phyloP scores from a whole-genome alignment of 1,284 basidiomycete genomes.

The Austroboletus novae-zelandiae region DNA sequence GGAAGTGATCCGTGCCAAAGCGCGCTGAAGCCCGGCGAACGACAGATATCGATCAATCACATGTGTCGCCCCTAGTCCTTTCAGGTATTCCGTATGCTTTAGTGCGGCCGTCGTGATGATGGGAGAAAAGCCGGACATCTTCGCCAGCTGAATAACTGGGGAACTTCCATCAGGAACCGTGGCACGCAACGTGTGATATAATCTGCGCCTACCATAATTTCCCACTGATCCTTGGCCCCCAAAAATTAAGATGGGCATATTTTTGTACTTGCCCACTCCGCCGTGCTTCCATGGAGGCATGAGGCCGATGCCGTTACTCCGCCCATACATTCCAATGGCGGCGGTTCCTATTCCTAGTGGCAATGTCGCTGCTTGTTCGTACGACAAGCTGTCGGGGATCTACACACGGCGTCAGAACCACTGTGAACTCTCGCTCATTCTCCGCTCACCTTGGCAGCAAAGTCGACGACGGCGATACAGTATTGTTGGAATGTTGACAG shows the following conservation, averaged over 20 bases:
- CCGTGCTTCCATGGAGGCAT: slow-evolving; percentile 34
- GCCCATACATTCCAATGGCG: slow-evolving; percentile 32
- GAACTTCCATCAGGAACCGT: slow-evolving; percentile 14
- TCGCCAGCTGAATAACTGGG: slow-evolving; percentile 53
- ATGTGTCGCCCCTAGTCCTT: slow-evolving; percentile 52
- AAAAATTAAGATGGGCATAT: slow-evolving; percentile 40
- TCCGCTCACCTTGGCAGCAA: slow-evolving; percentile 32
- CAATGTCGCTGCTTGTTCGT: slow-evolving; percentile 36
- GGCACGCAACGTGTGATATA: background rate
- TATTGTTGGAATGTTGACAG: slow-evolving; percentile 34
- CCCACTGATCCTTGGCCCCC: slow-evolving; percentile 47
- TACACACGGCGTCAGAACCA: slow-evolving; percentile 10
- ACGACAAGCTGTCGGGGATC: slow-evolving; percentile 26
- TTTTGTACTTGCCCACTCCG: slow-evolving; percentile 35
- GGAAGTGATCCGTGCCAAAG: slow-evolving; percentile 30
- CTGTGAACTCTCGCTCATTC: background rate
- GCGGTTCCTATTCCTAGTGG: slow-evolving; percentile 39
- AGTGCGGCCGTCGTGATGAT: slow-evolving; percentile 53
- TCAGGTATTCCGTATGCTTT: slow-evolving; percentile 42
- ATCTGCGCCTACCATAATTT: slow-evolving; percentile 34
- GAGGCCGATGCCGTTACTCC: slow-evolving; percentile 25
- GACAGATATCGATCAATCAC: slow-evolving; percentile 46
- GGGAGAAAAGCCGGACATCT: slow-evolving; percentile 49
- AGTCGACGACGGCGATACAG: slow-evolving; percentile 20
- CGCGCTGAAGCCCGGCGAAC: slow-evolving; percentile 23